phyloP scores from a whole-genome alignment of 805 yeast species.

The Kodamaea jinghongensis region DNA sequence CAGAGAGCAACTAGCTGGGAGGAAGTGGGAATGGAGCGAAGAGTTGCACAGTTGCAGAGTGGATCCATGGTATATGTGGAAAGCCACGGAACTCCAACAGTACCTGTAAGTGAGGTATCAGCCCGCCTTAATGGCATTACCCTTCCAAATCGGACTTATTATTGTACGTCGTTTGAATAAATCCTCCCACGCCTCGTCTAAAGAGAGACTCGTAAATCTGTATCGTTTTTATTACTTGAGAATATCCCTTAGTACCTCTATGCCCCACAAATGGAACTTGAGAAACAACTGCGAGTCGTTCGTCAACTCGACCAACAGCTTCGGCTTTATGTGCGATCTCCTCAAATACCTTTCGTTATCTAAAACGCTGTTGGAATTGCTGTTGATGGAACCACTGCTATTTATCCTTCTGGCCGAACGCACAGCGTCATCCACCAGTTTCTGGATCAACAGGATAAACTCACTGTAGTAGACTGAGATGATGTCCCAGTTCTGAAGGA shows the following conservation, averaged over 20 bases:
- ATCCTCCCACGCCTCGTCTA: too few species aligned
- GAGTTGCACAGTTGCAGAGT: too few species aligned
- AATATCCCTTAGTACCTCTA: constrained; percentile 44
- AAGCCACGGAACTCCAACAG: too few species aligned
- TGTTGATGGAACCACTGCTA: constrained; percentile 18
- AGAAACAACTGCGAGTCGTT: constrained; percentile 54
- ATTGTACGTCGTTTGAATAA: too few species aligned
- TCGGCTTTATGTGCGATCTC: constrained; percentile 54
- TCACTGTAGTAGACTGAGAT: constrained; percentile 38
- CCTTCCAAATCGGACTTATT: too few species aligned
- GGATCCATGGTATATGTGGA: too few species aligned
- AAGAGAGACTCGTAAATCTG: too few species aligned
- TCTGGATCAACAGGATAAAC: constrained; percentile 19
- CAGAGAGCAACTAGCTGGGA: neutral
- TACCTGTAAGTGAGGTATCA: too few species aligned
- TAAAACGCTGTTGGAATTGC: constrained; percentile 9
- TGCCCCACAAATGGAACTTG: constrained; percentile 63
- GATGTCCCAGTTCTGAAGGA: constrained; percentile 55
- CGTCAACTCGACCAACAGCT: constrained; percentile 52
- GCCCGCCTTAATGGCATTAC: too few species aligned
- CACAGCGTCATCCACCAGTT: constrained; percentile 12
- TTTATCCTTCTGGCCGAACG: neutral
- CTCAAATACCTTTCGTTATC: constrained; percentile 55
- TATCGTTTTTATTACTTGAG: constrained; percentile 2
- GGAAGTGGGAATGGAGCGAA: too few species aligned